Percentiles rank a stretch among this genome's conserved stretches.
Evolutionary conservation across 2,329 filamentous ascomycete species (phyloP).

Genomic region (Whalleya microplaca): DNA sequence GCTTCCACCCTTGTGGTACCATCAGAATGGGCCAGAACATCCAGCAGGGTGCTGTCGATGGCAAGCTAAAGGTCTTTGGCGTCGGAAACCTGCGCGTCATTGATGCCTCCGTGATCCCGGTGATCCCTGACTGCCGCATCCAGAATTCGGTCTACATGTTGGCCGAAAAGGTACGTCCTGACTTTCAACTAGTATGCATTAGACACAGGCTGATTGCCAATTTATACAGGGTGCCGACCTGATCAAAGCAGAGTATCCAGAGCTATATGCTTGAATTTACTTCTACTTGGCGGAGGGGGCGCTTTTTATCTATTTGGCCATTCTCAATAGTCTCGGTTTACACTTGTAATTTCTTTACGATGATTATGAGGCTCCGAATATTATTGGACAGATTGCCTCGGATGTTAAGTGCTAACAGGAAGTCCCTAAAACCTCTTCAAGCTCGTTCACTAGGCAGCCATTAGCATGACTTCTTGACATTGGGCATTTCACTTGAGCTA

Average conservation of each 20-base stretch:
- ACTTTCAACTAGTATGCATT: background rate
- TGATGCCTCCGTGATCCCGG: slow-evolving; percentile 60
- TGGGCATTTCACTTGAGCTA: too few relatives aligned
- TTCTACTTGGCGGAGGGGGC: too few relatives aligned
- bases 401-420: too few relatives aligned
- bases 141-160: slow-evolving; percentile 65
- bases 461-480: too few relatives aligned
- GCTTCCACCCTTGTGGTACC: slow-evolving; percentile 57
- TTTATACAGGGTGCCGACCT: slow-evolving; percentile 44
- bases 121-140: slow-evolving; percentile 60
- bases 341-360: too few relatives aligned
- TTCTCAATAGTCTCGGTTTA: too few relatives aligned
- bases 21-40: slow-evolving; percentile 55
- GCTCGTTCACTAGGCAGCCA: too few relatives aligned
- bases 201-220: slow-evolving; percentile 8
- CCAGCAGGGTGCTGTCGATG: slow-evolving; percentile 56
- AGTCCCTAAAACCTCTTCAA: too few relatives aligned
- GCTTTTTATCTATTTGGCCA: too few relatives aligned
- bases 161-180: slow-evolving; percentile 51
- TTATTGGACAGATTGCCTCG: too few relatives aligned
- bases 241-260: slow-evolving; percentile 48
- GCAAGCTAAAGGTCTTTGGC: slow-evolving; percentile 55
- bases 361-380: too few relatives aligned
- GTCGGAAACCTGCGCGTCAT: slow-evolving; percentile 56
- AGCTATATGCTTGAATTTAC: slow-evolving; percentile 32